Conservation (phyloP, 1,284 basidiomycete genomes). For the Ustilago xerochloae region DNA sequence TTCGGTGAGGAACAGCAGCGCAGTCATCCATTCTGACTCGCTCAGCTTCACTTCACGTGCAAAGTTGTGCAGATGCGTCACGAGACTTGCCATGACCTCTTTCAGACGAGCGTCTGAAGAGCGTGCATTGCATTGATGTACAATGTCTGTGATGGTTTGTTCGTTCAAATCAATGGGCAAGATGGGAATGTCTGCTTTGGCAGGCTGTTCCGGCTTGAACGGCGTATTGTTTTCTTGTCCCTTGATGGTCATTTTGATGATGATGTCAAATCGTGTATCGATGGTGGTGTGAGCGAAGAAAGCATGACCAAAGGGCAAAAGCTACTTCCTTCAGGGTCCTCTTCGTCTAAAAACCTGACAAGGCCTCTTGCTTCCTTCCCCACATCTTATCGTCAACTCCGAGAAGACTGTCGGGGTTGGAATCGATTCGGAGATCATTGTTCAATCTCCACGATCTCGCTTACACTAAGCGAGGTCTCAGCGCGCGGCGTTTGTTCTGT, state of each 20-base stretch:
- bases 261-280: background rate
- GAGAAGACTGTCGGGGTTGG: too few species aligned
- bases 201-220: constrained; percentile 14
- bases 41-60: constrained; percentile 79
- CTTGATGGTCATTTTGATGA: constrained; percentile 5
- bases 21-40: constrained; percentile 83
- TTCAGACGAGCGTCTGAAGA: constrained; percentile 67
- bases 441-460: too few species aligned
- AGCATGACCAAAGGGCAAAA: background rate
- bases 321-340: too few species aligned
- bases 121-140: constrained; percentile 19
- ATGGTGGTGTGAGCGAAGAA: background rate
- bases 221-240: background rate
- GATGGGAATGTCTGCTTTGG: constrained; percentile 16
- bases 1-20: constrained; percentile 68
- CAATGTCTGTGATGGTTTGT: constrained; percentile 24
- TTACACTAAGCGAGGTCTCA: too few species aligned
- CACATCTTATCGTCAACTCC: too few species aligned
- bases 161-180: constrained; percentile 25
- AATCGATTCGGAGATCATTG: too few species aligned
- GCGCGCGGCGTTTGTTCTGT: background rate
- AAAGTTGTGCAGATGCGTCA: constrained; percentile 78
- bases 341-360: too few species aligned
- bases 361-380: too few species aligned
- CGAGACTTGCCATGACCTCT: constrained; percentile 72